Base-by-base conservation (phyloP, 148 eudicot species). In the Polygonum aviculare region DNA sequence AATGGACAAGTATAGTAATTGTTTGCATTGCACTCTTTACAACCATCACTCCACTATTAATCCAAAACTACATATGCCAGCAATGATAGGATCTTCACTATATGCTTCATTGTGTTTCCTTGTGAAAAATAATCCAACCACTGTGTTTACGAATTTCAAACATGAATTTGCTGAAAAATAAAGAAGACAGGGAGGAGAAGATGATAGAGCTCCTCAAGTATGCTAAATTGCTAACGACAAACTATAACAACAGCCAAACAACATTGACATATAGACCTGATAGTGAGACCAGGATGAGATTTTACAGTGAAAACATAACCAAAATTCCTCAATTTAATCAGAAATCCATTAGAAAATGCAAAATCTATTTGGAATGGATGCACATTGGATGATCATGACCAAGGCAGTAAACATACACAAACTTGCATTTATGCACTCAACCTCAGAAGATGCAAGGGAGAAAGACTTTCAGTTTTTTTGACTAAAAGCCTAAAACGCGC, bases 81-180 rank as follows among this genome's bases (percentile, higher is more conserved):
- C 76, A 90, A 83, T 51, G 96, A 57, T 81, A 90, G 67, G 76
- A 94, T 87, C 90, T 92, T 94, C 75, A 86, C 85, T 60, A 94
- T 90, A 82, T 90, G 98, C 88, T 94, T 94, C 97, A 94, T 94
- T 79, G 44, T 51, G 44, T 3, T 18, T 11, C 39, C 19, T 67
- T 67, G 9, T 15, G 71, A 14, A 14, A 12, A 2, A 26, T 10
- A 31, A 12, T 22, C 69, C 44, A 35, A 36, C 8, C 36, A 36
- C 2, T 15, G 21, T 67, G 45, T 35, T 21, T 67, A 36, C 0
- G 36, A 67, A 67, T 26, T 18, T 60, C 62, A 55, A 9, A 5
- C 10, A 55, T 55, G 12, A 60, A 60, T 62, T 26, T 21, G 39
- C 39, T 62, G 7, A 62, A 62, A 62, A 26, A 26, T 0, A 11